A percentile compares a stretch with the other conserved stretches of the same genome.
These are phyloP conservation scores for Thozetella sp. DNA, from an alignment of 495 filamentous ascomycete species.

Conservation along the genomic window DNA sequence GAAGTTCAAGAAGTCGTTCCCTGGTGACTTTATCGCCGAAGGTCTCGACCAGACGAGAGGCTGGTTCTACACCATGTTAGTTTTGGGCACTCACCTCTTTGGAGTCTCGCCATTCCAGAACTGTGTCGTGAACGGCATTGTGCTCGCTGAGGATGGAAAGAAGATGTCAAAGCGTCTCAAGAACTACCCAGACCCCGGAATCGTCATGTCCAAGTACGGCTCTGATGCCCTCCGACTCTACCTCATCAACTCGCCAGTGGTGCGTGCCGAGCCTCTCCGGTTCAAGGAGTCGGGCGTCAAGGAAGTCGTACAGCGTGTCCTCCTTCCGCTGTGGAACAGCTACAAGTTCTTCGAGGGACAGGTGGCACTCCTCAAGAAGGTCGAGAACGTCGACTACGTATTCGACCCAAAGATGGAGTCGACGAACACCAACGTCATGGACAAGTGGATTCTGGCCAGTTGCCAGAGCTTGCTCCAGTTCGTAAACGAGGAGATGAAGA, in stretches of 20 bases:
- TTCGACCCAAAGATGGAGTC: slow-evolving; percentile 78
- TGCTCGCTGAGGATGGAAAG: slow-evolving; percentile 92
- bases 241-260: slow-evolving; percentile 96
- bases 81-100: slow-evolving; percentile 90
- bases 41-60: slow-evolving; percentile 80
- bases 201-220: slow-evolving; percentile 87
- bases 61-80: slow-evolving; percentile 95
- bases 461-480: slow-evolving; percentile 92
- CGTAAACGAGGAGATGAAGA: slow-evolving; percentile 93
- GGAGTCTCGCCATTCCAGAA: slow-evolving; percentile 91
- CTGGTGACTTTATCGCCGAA: slow-evolving; percentile 96
- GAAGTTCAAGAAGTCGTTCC: slow-evolving; percentile 78
- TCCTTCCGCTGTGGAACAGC: slow-evolving; percentile 95
- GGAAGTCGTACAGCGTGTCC: slow-evolving; percentile 91
- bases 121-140: slow-evolving; percentile 95
- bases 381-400: slow-evolving; percentile 73
- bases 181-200: slow-evolving; percentile 90
- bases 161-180: slow-evolving; percentile 99
- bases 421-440: slow-evolving; percentile 91
- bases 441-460: slow-evolving; percentile 91
- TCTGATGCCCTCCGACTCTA: slow-evolving; percentile 94
- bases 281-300: slow-evolving; percentile 96
- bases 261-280: slow-evolving; percentile 85
- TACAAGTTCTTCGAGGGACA: slow-evolving; percentile 99
- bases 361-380: slow-evolving; percentile 88